These are phyloP conservation scores for Trichoderma endophyticum DNA, from an alignment of 2,329 filamentous ascomycete genomes.

Conservation along the genomic window DNA sequence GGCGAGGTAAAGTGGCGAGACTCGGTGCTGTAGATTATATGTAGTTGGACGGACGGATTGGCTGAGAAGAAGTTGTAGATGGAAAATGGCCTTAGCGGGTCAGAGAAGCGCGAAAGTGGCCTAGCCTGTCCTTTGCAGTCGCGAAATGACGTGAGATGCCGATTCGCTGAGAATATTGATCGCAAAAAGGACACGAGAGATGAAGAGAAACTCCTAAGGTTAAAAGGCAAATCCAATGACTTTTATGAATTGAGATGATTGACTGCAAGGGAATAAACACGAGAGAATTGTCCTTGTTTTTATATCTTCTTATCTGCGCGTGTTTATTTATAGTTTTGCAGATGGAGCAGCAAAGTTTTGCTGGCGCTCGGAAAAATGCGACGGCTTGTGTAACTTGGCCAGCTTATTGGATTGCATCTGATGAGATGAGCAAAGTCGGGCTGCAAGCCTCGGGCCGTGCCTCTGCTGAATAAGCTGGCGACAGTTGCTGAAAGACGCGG, in stretches of 20 bases:
- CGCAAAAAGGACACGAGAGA: not conserved
- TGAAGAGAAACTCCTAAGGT: too few relatives aligned
- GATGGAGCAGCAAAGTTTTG: not conserved
- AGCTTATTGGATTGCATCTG: not conserved
- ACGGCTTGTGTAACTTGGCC: not conserved
- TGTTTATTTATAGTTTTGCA: not conserved
- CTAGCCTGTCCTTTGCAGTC: conserved; percentile 1
- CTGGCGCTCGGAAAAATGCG: not conserved
- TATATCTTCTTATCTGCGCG: not conserved
- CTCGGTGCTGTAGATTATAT: not conserved
- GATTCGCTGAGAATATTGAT: not conserved
- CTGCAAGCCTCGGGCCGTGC: conserved; percentile 9
- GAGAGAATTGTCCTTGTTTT: not conserved
- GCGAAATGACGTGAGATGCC: conserved; percentile 16
- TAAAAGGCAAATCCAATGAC: not conserved
- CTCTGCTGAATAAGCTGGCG: conserved; percentile 2
- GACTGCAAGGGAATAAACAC: not conserved
- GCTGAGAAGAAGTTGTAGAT: conserved; percentile 9
- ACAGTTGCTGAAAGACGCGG: not conserved
- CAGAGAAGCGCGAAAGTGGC: conserved; percentile 13
- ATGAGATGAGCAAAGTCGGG: not conserved
- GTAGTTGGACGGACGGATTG: not conserved
- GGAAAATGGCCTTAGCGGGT: conserved; percentile 9
- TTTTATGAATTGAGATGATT: not conserved
- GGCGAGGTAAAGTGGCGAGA: not conserved